These are phyloP conservation scores for Rehmannia glutinosa DNA, from an alignment of 257 asterid genomes.

Conservation along the genomic window DNA sequence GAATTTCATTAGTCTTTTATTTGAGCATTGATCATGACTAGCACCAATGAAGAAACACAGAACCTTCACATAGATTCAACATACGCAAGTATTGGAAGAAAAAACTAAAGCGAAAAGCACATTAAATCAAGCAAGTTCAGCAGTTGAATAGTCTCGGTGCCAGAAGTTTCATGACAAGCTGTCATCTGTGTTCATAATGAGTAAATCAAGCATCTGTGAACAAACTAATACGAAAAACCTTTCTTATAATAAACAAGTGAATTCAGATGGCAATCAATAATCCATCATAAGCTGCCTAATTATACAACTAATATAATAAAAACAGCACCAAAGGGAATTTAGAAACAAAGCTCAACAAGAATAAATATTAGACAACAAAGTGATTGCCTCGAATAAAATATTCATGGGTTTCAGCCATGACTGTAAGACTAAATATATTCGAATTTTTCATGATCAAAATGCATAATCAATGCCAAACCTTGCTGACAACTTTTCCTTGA, in stretches of 20 bases:
- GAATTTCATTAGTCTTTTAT: neutral
- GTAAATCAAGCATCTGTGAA: neutral
- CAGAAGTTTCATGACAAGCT: neutral
- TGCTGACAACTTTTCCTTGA: conserved; percentile 97
- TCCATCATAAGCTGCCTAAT: neutral
- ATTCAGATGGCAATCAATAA: neutral
- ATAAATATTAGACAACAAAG: neutral
- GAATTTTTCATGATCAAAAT: neutral
- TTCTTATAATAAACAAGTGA: conserved; percentile 1
- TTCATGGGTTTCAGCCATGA: neutral
- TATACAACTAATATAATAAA: neutral
- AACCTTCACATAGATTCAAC: neutral
- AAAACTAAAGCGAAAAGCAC: neutral
- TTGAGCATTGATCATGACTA: neutral
- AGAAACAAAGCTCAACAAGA: neutral
- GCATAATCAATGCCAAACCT: conserved; percentile 44
- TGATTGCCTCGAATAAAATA: conserved; percentile 1
- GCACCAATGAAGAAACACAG: neutral
- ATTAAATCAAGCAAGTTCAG: neutral
- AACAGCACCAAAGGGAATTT: neutral
- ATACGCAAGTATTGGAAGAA: neutral
- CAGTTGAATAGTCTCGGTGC: neutral
- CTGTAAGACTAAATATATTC: neutral
- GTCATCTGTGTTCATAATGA: neutral
- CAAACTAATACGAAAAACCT: neutral